These are phyloP conservation scores for Fusarium pseudograminearum DNA, from an alignment of 2,329 filamentous ascomycete species.

Conservation along the genomic window DNA sequence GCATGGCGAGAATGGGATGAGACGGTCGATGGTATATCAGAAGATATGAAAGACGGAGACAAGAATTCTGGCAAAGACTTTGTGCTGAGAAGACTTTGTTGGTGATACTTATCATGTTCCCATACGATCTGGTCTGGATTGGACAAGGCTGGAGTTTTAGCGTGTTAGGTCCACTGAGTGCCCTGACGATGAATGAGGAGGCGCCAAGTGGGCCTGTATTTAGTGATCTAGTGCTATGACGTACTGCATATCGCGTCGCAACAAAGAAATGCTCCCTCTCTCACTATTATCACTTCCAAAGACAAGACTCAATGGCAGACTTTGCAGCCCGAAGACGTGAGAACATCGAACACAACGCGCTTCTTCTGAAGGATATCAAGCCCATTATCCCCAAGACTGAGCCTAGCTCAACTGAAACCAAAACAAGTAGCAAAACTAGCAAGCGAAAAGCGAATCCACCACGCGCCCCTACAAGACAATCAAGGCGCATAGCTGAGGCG, in stretches of 20 bases:
- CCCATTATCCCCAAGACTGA: not conserved
- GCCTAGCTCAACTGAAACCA: not conserved
- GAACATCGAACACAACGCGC: constrained; percentile 12
- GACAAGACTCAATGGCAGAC: constrained; percentile 1
- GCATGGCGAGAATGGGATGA: too few relatives aligned
- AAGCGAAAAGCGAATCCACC: constrained; percentile 7
- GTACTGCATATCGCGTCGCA: not conserved
- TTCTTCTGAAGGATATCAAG: constrained; percentile 9
- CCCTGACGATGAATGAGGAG: not conserved
- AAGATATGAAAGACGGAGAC: too few relatives aligned
- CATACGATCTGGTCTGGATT: too few relatives aligned
- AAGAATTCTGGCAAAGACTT: too few relatives aligned
- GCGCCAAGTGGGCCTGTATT: not conserved
- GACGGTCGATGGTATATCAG: too few relatives aligned
- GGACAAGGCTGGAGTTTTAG: not conserved
- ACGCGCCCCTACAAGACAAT: constrained; percentile 10
- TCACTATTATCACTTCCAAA: not conserved
- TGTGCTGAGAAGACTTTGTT: too few relatives aligned
- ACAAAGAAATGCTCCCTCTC: not conserved
- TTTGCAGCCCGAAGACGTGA: constrained; percentile 2
- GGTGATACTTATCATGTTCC: too few relatives aligned
- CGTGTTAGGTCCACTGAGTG: not conserved
- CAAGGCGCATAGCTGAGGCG: constrained; percentile 17
- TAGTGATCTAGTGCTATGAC: not conserved
- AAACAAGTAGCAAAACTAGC: not conserved